Evolutionary conservation across 805 yeast species (phyloP), one percentile per base, ranked within the genome.

Genomic region (Ogataea zsoltii): DNA sequence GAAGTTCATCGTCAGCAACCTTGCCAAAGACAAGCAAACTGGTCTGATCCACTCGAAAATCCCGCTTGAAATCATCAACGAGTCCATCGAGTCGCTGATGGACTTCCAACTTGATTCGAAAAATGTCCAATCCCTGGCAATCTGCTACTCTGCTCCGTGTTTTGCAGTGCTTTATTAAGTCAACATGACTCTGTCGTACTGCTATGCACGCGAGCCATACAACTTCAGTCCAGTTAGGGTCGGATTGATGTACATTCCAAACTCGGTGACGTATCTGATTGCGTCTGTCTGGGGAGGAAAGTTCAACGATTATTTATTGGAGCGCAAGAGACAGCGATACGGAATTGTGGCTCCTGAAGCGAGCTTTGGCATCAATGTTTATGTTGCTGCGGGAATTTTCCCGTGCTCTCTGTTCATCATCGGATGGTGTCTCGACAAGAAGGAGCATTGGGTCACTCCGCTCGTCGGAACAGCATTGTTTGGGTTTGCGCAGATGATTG

Each of bases 401-500:
- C 89, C 91, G 0, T 72, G 79, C 0, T 76, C 94, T 0, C 69
- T 88, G 46, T 61, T 89, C 19, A 79, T 88, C 14, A 84, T 83
- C 51, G 96, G 96, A 1, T 88, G 96, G 96, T 77, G 90, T 42
- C 72, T 88, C 16, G 77, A 84, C 42, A 75, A 72, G 49, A 74
- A 80, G 14, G 71, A 76, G 33, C 81, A 78, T 49, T 89, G 96
- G 96, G 82, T 83, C 1, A 73, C 82, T 3, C 96, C 96, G 0
- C 70, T 88, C 54, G 71, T 88, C 10, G 96, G 96, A 0, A 84
- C 94, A 4, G 88, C 91, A 1, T 47, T 87, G 6, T 87, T 83
- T 63, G 96, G 96, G 0, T 80, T 84, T 59, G 87, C 92, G 0
- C 81, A 88, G 28, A 85, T 88, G 94, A 79, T 88, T 65, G 79